These are phyloP conservation scores for Leccinum angustisporum DNA, from an alignment of 1,284 basidiomycete species.

Conservation along the genomic window DNA sequence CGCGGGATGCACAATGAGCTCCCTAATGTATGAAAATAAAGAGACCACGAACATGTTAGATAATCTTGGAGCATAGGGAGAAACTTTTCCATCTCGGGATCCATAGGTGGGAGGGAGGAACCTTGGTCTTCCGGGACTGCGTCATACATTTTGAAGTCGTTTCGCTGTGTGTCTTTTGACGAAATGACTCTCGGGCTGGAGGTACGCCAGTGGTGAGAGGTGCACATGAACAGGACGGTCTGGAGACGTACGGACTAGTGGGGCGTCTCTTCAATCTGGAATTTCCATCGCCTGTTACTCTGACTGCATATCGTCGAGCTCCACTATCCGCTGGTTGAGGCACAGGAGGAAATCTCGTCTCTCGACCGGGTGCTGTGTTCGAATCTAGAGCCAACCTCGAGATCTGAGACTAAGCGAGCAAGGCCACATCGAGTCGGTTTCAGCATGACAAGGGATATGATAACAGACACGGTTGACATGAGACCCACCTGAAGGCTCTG, in stretches of 20 bases:
- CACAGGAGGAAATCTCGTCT: constrained; percentile 20
- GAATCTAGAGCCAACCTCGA: constrained; percentile 44
- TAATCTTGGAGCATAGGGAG: constrained; percentile 70
- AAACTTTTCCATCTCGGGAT: constrained; percentile 72
- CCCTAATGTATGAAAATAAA: background rate
- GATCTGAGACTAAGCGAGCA: constrained; percentile 45
- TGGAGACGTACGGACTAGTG: constrained; percentile 31
- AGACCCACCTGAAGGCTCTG: constrained; percentile 57
- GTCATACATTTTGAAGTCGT: constrained; percentile 67
- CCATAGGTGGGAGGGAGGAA: constrained; percentile 36
- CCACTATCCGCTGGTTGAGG: constrained; percentile 21
- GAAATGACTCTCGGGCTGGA: constrained; percentile 56
- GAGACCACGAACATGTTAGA: constrained; percentile 49
- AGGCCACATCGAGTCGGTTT: background rate
- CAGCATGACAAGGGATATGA: background rate
- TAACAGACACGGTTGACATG: background rate
- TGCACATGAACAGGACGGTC: background rate
- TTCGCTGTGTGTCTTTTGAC: constrained; percentile 45
- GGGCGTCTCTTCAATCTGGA: constrained; percentile 19
- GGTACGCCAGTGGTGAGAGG: constrained; percentile 9
- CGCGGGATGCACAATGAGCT: constrained; percentile 4
- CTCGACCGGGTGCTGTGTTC: constrained; percentile 18
- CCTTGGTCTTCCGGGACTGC: constrained; percentile 53
- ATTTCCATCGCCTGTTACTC: constrained; percentile 6
- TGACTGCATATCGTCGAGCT: constrained; percentile 28